Evolutionary conservation across 495 filamentous ascomycete genomes (phyloP).

Genomic region (Penicillium paxilli): DNA sequence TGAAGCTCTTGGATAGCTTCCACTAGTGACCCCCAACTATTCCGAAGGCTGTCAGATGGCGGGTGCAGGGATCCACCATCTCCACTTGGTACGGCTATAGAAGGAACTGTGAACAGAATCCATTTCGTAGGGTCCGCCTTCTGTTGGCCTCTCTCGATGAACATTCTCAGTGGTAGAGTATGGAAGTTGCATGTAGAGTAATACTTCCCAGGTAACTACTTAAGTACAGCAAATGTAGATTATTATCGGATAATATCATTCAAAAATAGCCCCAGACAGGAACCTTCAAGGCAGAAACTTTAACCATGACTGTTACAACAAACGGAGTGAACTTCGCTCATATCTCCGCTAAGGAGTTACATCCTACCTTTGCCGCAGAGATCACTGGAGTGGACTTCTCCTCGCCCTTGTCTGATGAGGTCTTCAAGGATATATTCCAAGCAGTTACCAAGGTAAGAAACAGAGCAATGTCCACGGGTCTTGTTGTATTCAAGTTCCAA

Average conservation of each 20-base stretch:
- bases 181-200: too few relatives aligned
- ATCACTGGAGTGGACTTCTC: conserved; percentile 48
- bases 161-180: too few relatives aligned
- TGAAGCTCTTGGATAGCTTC: too few relatives aligned
- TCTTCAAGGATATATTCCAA: conserved; percentile 36
- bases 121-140: not conserved
- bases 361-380: conserved; percentile 56
- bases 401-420: conserved; percentile 36
- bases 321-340: not conserved
- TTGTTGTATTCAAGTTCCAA: too few relatives aligned
- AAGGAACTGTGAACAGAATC: not conserved
- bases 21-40: too few relatives aligned
- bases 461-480: not conserved
- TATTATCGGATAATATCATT: too few relatives aligned
- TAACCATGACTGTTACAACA: not conserved
- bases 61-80: too few relatives aligned
- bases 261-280: too few relatives aligned
- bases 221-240: too few relatives aligned
- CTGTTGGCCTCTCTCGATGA: not conserved
- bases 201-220: too few relatives aligned
- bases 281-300: not conserved
- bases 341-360: conserved; percentile 23
- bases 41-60: too few relatives aligned
- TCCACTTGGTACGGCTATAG: too few relatives aligned
- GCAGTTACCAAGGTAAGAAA: conserved; percentile 49